phyloP scores from a whole-genome alignment of 306 rosid genomes.

The Vigna hirtella region DNA sequence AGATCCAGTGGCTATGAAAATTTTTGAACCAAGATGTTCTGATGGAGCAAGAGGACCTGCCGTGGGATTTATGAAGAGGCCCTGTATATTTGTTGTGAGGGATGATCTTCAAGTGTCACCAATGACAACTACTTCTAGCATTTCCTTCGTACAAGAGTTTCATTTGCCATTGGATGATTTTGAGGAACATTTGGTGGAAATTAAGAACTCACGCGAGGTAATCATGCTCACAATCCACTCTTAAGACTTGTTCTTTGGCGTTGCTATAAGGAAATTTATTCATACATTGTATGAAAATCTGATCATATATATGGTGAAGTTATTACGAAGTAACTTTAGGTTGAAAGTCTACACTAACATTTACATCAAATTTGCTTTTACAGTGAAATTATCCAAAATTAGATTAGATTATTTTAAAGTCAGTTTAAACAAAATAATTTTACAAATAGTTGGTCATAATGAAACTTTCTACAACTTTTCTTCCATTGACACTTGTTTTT shows the following conservation, averaged over 20 bases:
- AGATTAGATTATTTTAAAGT: too few relatives aligned
- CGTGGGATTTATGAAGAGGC: background rate
- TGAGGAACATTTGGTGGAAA: background rate
- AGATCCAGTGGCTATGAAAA: background rate
- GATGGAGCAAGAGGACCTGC: background rate
- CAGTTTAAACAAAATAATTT: too few relatives aligned
- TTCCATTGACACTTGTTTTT: too few relatives aligned
- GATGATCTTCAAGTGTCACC: background rate
- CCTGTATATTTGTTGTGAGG: background rate
- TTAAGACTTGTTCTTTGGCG: background rate
- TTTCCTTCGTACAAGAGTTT: background rate
- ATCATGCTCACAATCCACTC: background rate
- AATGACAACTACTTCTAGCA: conserved; percentile 3
- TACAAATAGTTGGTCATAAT: too few relatives aligned
- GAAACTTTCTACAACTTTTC: background rate
- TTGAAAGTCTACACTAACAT: too few relatives aligned
- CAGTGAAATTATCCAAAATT: too few relatives aligned
- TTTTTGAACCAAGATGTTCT: background rate
- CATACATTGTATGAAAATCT: too few relatives aligned
- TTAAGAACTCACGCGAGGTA: background rate
- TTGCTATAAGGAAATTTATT: background rate
- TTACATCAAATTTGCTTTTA: background rate
- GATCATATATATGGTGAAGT: too few relatives aligned
- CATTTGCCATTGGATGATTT: conserved; percentile 13
- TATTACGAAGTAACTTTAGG: too few relatives aligned